Evolutionary conservation across 2,329 filamentous ascomycete genomes (phyloP), one percentile per base, ranked within the genome.

Genomic region (Acrocalymma vagum): DNA sequence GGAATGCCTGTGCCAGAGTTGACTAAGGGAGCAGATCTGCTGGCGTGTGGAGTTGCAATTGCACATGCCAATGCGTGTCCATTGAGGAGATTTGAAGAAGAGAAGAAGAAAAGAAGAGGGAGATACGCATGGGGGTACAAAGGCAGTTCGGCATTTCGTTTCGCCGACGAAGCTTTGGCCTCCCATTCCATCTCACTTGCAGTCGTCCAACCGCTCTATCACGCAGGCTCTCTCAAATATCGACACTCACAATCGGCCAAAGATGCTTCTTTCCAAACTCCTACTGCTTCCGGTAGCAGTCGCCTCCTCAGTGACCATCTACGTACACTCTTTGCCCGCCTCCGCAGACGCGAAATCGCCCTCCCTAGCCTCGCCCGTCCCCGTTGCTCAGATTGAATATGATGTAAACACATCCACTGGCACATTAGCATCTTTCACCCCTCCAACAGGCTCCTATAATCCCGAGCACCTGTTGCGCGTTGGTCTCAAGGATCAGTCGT

Each of bases 261-360:
- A 42, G 7, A 75, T 74, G 72, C 58, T 69, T 27, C 50, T 69
- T 42, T 45, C 62, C 36, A 57, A 55, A 26, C 58, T 69, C 15
- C 40, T 70, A 15, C 45, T 74, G 44, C 63, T 70, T 33, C 57
- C 71, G 13, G 36, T 69, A 38, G 65, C 72, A 37, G 45, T 68
- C 54, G 63, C 72, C 23, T 68, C 65, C n/a, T 59, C 64, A 11
- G 57, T 69, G 13, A 69, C 66, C 9, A 51, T 69, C 29, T 69
- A 67, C 45, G 55, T 65, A 73, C 93, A 96, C 75, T 92, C 94
- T 26, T 82, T 99, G 54, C 85, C 91, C 51, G 89, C 87, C 67
- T 95, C 92, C 50, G 88, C 86, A 67, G 86, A 91, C 65, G 81
- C 81, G 63, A 91, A 96, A 72, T 95, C 52, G 17, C 55, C 61